Percentiles rank a stretch among this genome's conserved stretches.
Evolutionary conservation across 345 rosid genomes (phyloP).

Genomic region (Acer campestre): DNA sequence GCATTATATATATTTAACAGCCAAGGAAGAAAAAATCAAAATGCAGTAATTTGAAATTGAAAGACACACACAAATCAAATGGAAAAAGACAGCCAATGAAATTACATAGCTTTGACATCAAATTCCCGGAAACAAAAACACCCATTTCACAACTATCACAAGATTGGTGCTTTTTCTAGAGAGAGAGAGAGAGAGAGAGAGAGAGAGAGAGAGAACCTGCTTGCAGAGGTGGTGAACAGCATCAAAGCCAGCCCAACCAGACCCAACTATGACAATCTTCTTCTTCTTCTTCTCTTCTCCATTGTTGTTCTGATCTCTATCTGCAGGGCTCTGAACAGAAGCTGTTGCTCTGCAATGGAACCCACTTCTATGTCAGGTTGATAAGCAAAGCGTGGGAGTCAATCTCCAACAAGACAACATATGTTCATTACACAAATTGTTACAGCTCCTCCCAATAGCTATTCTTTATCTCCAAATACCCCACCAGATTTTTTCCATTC

Average conservation of each 20-base stretch:
- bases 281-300: slow-evolving; percentile 23
- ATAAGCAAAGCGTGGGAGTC: slow-evolving; percentile 1
- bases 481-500: background rate
- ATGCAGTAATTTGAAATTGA: too few species aligned
- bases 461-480: background rate
- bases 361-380: slow-evolving; percentile 16
- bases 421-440: background rate
- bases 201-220: slow-evolving; percentile 50
- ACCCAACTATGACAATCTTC: slow-evolving; percentile 56
- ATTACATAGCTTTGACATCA: slow-evolving; percentile 34
- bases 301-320: slow-evolving; percentile 12
- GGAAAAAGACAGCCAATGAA: too few species aligned
- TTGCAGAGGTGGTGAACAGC: slow-evolving; percentile 65
- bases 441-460: background rate
- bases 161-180: background rate
- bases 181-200: background rate
- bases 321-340: slow-evolving; percentile 16
- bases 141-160: background rate
- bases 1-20: too few species aligned
- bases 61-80: too few species aligned
- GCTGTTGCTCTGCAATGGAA: slow-evolving; percentile 28
- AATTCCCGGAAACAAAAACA: slow-evolving; percentile 44
- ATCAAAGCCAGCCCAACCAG: slow-evolving; percentile 70
- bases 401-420: slow-evolving; percentile 37
- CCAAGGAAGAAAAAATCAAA: too few species aligned